Evolutionary conservation across 176 grass and related monocot species (phyloP).

Genomic region (maize (Zea mays)): Zm-B73-REFERENCE-NAM-5.0 NC_050104.1:150852001-150852500

Average conservation of each 20-base stretch:
- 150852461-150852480: no score
- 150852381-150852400: background rate
- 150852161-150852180: no score
- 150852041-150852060: background rate
- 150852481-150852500: no score
- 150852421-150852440: background rate
- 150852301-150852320: background rate
- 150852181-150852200: no score
- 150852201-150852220: no score
- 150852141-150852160: background rate
- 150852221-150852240: background rate
- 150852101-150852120: background rate
- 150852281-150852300: background rate
- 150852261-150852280: slow-evolving; percentile 4
- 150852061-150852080: background rate
- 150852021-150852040: background rate
- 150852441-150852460: no score
- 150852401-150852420: slow-evolving; percentile 4
- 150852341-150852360: background rate
- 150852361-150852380: background rate
- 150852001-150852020: background rate
- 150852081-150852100: background rate
- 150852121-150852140: slow-evolving; percentile 16
- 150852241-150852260: background rate
- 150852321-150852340: background rate